Evolutionary conservation across 2,329 filamentous ascomycete genomes (phyloP).

Genomic region (Colletotrichum liaoningense): DNA sequence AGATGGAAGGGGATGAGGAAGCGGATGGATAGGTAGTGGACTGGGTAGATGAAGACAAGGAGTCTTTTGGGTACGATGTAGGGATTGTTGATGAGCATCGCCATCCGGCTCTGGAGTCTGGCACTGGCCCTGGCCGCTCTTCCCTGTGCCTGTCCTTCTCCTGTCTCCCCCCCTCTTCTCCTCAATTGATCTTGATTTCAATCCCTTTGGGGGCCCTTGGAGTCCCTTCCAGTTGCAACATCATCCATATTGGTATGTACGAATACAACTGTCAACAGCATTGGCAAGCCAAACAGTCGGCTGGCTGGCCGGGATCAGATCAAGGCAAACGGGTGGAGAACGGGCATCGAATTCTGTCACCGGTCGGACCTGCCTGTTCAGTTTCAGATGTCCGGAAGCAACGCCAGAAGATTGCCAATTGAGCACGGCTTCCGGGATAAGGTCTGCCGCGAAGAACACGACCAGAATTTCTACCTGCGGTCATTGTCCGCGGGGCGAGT

Average conservation of each 20-base stretch:
- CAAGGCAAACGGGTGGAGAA: conserved; percentile 34
- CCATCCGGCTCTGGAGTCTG: conserved; percentile 6
- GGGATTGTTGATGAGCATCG: conserved; percentile 9
- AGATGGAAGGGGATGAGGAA: background rate
- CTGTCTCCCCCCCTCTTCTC: background rate
- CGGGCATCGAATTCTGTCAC: conserved; percentile 13
- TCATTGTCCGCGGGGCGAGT: conserved; percentile 21
- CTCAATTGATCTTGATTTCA: background rate
- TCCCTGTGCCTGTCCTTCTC: background rate
- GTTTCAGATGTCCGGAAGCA: conserved; percentile 35
- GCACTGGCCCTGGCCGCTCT: background rate
- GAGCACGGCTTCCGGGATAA: conserved; percentile 28
- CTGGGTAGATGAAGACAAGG: background rate
- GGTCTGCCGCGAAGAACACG: conserved; percentile 8
- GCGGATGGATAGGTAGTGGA: background rate
- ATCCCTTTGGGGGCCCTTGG: background rate
- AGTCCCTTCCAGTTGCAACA: background rate
- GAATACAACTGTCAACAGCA: no score
- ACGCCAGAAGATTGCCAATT: conserved; percentile 28
- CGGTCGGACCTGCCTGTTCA: conserved; percentile 32
- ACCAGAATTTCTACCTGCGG: conserved; percentile 19
- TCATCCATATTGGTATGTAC: background rate
- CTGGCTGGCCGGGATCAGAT: conserved; percentile 24
- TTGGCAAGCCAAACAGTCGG: background rate
- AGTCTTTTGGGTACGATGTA: background rate